phyloP scores from a whole-genome alignment of 371 early-diverging fungal genomes.

The Mucor indicus region DNA sequence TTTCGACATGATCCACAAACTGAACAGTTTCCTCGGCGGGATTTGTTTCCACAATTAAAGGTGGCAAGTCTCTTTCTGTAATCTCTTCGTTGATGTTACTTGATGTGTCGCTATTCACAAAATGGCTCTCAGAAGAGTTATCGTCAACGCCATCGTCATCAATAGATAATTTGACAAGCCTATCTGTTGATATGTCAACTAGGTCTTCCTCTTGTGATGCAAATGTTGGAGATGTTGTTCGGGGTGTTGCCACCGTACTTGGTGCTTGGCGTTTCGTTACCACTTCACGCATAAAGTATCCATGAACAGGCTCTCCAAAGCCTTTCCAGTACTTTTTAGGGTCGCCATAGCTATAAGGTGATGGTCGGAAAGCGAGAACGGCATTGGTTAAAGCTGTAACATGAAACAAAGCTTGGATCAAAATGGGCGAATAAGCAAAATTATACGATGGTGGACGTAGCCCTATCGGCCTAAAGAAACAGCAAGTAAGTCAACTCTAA shows the following conservation, averaged over 20 bases:
- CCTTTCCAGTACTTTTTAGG: constrained; percentile 40
- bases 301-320: constrained; percentile 29
- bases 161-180: neutral
- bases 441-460: constrained; percentile 40
- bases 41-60: constrained; percentile 1
- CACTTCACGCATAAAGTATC: constrained; percentile 8
- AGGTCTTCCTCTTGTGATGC: neutral
- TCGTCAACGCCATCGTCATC: neutral
- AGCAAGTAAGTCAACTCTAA: neutral
- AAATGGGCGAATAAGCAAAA: constrained; percentile 30
- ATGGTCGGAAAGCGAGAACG: constrained; percentile 32
- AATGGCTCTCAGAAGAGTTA: neutral
- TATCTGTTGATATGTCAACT: neutral
- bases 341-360: constrained; percentile 29
- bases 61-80: neutral
- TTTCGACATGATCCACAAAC: constrained; percentile 4
- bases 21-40: neutral
- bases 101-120: neutral
- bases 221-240: neutral
- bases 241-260: neutral
- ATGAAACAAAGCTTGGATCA: constrained; percentile 41
- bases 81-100: constrained; percentile 4
- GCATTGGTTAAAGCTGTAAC: constrained; percentile 30
- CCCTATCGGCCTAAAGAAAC: constrained; percentile 32
- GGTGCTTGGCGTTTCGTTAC: neutral